Conservation (phyloP, 75 land plant species). For the Cunninghamia lanceolata region DNA sequence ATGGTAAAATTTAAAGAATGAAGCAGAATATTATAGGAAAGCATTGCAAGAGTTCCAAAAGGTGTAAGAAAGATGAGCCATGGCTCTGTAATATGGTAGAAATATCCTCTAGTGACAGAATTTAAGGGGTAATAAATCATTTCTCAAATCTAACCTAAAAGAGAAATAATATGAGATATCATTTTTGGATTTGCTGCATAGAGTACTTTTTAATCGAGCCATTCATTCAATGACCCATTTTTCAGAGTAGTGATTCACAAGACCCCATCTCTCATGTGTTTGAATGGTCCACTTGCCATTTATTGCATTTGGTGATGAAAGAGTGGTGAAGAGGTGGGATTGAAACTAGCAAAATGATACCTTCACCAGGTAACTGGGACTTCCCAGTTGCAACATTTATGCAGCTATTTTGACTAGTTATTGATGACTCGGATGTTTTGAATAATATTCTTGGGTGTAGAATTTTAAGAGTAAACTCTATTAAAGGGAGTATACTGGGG, state of each 20-base stretch:
- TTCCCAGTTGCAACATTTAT: background rate
- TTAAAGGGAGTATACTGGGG: background rate
- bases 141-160: background rate
- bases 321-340: too few species aligned
- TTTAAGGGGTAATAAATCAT: background rate
- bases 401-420: background rate
- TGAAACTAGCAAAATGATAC: background rate
- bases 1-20: background rate
- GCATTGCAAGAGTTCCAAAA: background rate
- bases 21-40: background rate
- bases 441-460: background rate
- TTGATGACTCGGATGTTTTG: background rate
- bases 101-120: background rate
- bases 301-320: too few species aligned
- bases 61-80: background rate
- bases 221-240: background rate
- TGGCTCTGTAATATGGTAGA: too few species aligned
- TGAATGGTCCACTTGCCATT: background rate
- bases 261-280: background rate
- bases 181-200: background rate
- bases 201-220: background rate
- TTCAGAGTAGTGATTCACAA: background rate
- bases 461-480: background rate
- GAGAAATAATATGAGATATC: background rate
- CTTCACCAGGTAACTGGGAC: background rate